Base-by-base conservation (phyloP, 139 green algal genomes). In the Microglena sp. region DNA sequence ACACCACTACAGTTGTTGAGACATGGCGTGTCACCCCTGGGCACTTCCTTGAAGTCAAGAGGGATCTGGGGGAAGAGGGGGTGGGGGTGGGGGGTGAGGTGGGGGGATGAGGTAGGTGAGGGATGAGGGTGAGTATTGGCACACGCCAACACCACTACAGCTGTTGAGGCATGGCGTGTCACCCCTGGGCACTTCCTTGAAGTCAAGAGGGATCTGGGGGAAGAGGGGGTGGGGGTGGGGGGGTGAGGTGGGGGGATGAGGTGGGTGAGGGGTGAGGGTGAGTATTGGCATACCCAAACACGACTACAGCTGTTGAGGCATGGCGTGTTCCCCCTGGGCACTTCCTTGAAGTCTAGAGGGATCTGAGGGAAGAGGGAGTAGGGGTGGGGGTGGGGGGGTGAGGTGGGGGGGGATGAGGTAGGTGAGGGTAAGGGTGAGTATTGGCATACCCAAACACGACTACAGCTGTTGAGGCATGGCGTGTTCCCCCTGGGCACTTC, bases 221-320 rank as follows among this genome's bases (percentile, higher is more conserved):
- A 60, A 28, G 33, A 31, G n/a, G n/a, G n/a, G n/a, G n/a, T n/a
- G n/a, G n/a, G n/a, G n/a, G n/a, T n/a, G n/a, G n/a, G n/a, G n/a
- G n/a, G n/a, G n/a, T n/a, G n/a, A n/a, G n/a, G n/a, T n/a, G n/a
- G n/a, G n/a, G n/a, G n/a, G n/a, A n/a, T n/a, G n/a, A n/a, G n/a
- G n/a, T n/a, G n/a, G n/a, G n/a, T n/a, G n/a, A n/a, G n/a, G n/a
- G n/a, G n/a, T n/a, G n/a, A n/a, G n/a, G n/a, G n/a, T n/a, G n/a
- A n/a, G n/a, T 72, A 64, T 33, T 84, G 74, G 70, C 79, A 86
- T 30, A 78, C 71, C 3, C 79, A 76, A 0, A 78, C 58, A 1
- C 59, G 46, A 34, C 72, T 83, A 65, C 79, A 86, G 11, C 35
- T 34, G 6, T 58, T 35, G 5, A 15, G 34, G 60, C 60, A 67